Evolutionary conservation across 1,139 yeast species (phyloP).

Genomic region (Hansenula sp.): DNA sequence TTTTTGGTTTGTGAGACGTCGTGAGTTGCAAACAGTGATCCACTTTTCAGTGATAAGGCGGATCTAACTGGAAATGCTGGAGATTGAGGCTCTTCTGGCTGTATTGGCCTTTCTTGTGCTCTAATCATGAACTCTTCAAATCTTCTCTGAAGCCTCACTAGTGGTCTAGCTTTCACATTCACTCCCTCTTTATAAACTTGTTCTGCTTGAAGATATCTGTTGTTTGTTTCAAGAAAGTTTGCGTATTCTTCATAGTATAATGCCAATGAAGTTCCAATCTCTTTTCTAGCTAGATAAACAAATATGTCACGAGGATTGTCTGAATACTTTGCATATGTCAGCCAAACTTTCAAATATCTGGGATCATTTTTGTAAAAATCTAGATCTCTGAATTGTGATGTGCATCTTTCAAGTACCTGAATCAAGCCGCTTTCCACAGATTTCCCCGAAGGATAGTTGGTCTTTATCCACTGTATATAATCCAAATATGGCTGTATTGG

Average conservation of each 20-base stretch:
- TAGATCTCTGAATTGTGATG: constrained; percentile 63
- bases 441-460: constrained; percentile 64
- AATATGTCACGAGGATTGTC: constrained; percentile 72
- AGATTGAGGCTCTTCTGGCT: constrained; percentile 29
- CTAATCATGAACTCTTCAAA: constrained; percentile 45
- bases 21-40: constrained; percentile 26
- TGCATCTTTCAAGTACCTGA: constrained; percentile 64
- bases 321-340: constrained; percentile 63
- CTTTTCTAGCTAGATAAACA: constrained; percentile 66
- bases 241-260: constrained; percentile 82
- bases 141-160: constrained; percentile 45
- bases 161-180: constrained; percentile 58
- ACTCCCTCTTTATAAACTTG: constrained; percentile 64
- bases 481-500: constrained; percentile 72
- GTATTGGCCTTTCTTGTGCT: constrained; percentile 8
- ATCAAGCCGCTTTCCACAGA: constrained; percentile 65
- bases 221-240: constrained; percentile 49
- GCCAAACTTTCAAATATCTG: constrained; percentile 76
- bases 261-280: constrained; percentile 66
- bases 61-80: constrained; percentile 22
- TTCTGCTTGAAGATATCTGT: constrained; percentile 54
- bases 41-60: constrained; percentile 20
- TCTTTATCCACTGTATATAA: constrained; percentile 69
- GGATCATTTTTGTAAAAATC: constrained; percentile 74
- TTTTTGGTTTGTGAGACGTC: constrained; percentile 13